phyloP scores from a whole-genome alignment of 2,329 filamentous ascomycete genomes.

The Epichloe amarillans region DNA sequence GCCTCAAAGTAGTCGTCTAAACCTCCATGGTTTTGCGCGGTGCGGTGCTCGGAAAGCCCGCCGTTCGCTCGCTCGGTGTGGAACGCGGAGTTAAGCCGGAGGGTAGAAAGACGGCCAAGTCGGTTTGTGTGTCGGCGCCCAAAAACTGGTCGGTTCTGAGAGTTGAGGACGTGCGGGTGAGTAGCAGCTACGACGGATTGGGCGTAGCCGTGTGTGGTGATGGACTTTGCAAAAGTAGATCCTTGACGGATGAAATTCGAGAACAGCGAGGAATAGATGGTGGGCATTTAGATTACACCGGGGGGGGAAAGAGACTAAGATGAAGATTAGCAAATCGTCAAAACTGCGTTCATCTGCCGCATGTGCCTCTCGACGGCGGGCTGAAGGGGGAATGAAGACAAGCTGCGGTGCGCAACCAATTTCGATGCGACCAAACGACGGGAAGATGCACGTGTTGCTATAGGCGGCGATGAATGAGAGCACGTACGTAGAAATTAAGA shows the following conservation, averaged over 20 bases:
- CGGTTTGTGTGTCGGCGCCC: constrained; percentile 43
- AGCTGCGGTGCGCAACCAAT: not conserved
- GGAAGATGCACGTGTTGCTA: not conserved
- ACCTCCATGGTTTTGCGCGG: constrained; percentile 44
- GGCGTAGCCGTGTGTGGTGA: constrained; percentile 94
- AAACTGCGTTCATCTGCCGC: not conserved
- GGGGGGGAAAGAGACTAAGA: constrained; percentile 40
- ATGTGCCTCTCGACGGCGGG: not conserved
- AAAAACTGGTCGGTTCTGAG: constrained; percentile 52
- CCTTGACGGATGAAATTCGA: constrained; percentile 88
- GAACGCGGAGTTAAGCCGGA: constrained; percentile 66
- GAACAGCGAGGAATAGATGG: constrained; percentile 55
- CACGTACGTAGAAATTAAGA: constrained; percentile 50
- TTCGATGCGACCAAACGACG: not conserved
- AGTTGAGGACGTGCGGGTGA: constrained; percentile 65
- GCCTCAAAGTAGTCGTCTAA: constrained; percentile 87
- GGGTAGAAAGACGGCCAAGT: constrained; percentile 38
- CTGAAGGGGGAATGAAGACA: not conserved
- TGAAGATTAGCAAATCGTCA: not conserved
- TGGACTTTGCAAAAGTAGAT: constrained; percentile 72
- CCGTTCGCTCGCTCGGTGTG: constrained; percentile 43
- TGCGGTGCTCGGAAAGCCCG: constrained; percentile 41
- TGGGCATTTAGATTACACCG: constrained; percentile 80
- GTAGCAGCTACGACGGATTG: constrained; percentile 94
- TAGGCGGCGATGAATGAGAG: not conserved